Base-by-base conservation (phyloP, 108 stramenopile species). In the Craspedostauros australis region DNA sequence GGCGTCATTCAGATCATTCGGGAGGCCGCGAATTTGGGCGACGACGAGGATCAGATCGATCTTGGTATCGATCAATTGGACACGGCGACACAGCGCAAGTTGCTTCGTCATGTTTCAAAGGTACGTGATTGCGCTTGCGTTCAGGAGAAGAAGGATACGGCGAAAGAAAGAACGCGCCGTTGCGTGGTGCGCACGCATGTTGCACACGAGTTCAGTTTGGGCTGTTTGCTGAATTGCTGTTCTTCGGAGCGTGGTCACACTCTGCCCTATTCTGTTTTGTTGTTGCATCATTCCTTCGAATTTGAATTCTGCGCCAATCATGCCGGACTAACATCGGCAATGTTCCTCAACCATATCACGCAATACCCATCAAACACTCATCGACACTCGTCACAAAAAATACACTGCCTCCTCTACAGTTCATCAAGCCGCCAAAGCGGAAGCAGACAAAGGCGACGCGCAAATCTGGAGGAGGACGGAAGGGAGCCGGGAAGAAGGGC, bases 11-110 rank as follows among this genome's bases (percentile, higher is more conserved):
- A 86, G 64, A 92, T 92, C 31, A 86, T 92, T 43, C 60, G 86
- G 41, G 85, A 92, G 54, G 73, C 84, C 32, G 73, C 84, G n/a
- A 65, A 64, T 36, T 54, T 84, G 19, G 71, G 70, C 41, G 83
- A 70, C 11, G 86, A 92, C 41, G 90, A 84, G 52, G 89, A 87
- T 26, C 77, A 80, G 50, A 92, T 92, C 40, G 90, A 92, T 60
- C 68, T 92, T n/a, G 90, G 88, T 34, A 81, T 87, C 54, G 90
- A 92, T 47, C 70, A 71, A 37, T 80, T 92, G 31, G 82, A 85
- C 47, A 76, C 70, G 12, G 54, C 20, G 22, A 88, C 90, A 4
- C 90, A 88, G 61, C 68, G 86, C 23, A 88, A 81, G 63, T 74
- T 92, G 26, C 72, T 76, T 50, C 64, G 71, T 23, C 82, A 77